Percentiles rank a stretch among this genome's conserved stretches.
phyloP scores from a whole-genome alignment of 306 rosid genomes.

The Fragaria iinumae region DNA sequence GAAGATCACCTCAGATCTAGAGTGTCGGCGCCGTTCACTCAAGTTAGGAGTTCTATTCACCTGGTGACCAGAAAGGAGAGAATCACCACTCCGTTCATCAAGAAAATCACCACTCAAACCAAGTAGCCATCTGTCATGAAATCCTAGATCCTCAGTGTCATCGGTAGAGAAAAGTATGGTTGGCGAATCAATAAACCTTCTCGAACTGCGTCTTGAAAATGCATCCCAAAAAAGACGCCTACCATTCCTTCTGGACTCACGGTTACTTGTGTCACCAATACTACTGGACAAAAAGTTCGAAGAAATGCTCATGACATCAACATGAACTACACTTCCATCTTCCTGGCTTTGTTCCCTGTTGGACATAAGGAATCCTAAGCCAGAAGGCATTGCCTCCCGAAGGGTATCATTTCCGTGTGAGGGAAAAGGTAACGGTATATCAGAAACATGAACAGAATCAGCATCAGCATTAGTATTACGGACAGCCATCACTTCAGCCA shows the following conservation, averaged over 20 bases:
- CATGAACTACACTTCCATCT: conserved; percentile 65
- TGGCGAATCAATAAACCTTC: conserved; percentile 80
- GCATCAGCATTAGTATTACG: conserved; percentile 35
- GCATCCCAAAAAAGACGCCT: conserved; percentile 92
- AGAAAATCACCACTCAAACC: conserved; percentile 74
- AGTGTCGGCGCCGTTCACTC: conserved; percentile 59
- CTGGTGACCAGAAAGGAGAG: conserved; percentile 54
- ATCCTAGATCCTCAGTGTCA: conserved; percentile 58
- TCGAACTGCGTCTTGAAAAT: conserved; percentile 77
- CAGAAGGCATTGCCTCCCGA: conserved; percentile 58
- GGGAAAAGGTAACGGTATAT: conserved; percentile 43
- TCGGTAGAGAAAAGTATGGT: conserved; percentile 62
- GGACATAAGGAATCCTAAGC: conserved; percentile 71
- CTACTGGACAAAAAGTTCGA: conserved; percentile 60
- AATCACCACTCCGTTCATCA: conserved; percentile 57
- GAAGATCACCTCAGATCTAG: conserved; percentile 84
- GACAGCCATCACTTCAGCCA: conserved; percentile 26
- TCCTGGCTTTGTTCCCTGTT: conserved; percentile 62
- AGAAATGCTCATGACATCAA: conserved; percentile 78
- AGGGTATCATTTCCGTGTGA: conserved; percentile 51
- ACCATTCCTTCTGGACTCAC: conserved; percentile 71
- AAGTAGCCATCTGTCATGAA: conserved; percentile 87
- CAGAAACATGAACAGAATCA: conserved; percentile 45
- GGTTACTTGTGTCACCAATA: conserved; percentile 49
- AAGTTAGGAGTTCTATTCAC: conserved; percentile 64